Conservation (phyloP, 345 rosid genomes). For the Cardamine occulta region DNA sequence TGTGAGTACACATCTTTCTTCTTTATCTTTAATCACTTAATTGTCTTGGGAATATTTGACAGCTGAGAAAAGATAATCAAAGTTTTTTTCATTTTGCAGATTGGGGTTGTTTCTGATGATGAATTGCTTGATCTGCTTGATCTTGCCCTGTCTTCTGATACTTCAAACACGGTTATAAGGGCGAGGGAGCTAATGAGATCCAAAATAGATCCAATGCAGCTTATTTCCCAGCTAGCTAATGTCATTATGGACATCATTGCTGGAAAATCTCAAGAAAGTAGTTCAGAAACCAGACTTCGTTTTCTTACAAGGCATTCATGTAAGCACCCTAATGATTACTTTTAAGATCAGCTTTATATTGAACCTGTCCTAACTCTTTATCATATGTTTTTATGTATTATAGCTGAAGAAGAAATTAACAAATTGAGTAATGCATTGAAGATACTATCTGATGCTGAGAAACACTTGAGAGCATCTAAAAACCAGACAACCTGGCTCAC, state of each 20-base stretch:
- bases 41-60: slow-evolving; percentile 1
- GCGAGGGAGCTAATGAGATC: slow-evolving; percentile 97
- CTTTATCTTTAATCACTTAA: not conserved
- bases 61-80: not conserved
- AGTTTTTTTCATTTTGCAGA: slow-evolving; percentile 47
- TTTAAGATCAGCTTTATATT: not conserved
- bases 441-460: slow-evolving; percentile 90
- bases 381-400: slow-evolving; percentile 13
- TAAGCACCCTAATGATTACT: slow-evolving; percentile 42
- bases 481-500: slow-evolving; percentile 97
- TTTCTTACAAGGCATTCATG: slow-evolving; percentile 66
- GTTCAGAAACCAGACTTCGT: slow-evolving; percentile 61
- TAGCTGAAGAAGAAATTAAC: slow-evolving; percentile 83
- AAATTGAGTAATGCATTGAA: slow-evolving; percentile 77
- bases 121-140: slow-evolving; percentile 91
- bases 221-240: slow-evolving; percentile 88
- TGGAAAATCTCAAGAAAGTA: slow-evolving; percentile 62
- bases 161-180: slow-evolving; percentile 85
- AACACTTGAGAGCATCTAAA: slow-evolving; percentile 86
- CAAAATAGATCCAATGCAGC: slow-evolving; percentile 94
- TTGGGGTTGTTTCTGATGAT: slow-evolving; percentile 93
- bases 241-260: slow-evolving; percentile 92
- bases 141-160: slow-evolving; percentile 89
- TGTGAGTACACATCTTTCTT: slow-evolving; percentile 54
- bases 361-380: not conserved